phyloP scores from a whole-genome alignment of 495 filamentous ascomycete species.

The Trichoderma reesei region DNA sequence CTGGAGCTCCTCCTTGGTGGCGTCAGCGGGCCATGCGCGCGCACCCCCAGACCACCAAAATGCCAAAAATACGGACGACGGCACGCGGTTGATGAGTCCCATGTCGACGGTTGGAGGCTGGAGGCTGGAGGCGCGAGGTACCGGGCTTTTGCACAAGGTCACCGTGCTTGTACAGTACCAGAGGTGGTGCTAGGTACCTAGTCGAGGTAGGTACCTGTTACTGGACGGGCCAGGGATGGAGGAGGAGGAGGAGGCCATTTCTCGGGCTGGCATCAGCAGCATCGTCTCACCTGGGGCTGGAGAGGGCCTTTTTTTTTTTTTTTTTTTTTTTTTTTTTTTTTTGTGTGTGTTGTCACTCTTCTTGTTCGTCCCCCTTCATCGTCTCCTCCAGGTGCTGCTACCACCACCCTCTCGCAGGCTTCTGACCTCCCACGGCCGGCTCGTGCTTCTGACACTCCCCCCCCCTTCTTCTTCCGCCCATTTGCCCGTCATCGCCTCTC shows the following conservation, averaged over 20 bases:
- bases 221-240: no score
- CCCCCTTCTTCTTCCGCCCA: neutral
- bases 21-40: constrained; percentile 3
- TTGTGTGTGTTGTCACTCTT: no score
- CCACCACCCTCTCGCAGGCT: neutral
- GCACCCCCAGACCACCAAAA: neutral
- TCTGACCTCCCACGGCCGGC: neutral
- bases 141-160: no score
- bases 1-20: constrained; percentile 2
- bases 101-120: no score
- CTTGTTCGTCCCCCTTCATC: neutral
- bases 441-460: neutral
- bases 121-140: no score
- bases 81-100: no score
- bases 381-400: no score
- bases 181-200: no score
- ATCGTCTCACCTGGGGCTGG: neutral
- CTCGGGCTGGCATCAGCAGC: neutral
- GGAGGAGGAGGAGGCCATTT: neutral
- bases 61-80: constrained; percentile 6
- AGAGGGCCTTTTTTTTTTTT: neutral
- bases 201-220: constrained; percentile 1
- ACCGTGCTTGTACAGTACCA: no score
- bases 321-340: neutral
- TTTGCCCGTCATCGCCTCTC: neutral